Conservation (phyloP, 305 asterid genomes). For the Solanum hybrid region DNA sequence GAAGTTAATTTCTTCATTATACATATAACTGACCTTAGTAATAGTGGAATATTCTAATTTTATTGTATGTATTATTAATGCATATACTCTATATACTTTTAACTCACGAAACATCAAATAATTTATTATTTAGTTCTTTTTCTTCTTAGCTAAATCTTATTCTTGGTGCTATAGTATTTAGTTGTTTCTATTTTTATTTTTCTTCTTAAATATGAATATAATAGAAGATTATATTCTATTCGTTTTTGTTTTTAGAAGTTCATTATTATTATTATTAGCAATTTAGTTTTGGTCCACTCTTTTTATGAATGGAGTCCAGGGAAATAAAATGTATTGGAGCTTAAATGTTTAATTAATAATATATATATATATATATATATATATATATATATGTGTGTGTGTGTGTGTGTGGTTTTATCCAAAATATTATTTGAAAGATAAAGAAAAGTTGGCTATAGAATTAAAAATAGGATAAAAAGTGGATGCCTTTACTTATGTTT, state of each 20-base stretch:
- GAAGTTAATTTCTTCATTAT: background rate
- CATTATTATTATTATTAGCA: background rate
- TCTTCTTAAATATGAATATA: background rate
- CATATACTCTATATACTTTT: background rate
- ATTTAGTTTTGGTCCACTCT: background rate
- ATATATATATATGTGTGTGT: too few relatives aligned
- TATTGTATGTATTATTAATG: background rate
- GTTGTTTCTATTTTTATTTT: background rate
- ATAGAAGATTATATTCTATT: background rate
- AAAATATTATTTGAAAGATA: background rate
- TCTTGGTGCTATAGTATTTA: background rate
- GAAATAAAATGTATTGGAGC: background rate
- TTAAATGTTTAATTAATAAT: too few relatives aligned
- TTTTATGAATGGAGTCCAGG: background rate
- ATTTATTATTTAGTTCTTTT: background rate
- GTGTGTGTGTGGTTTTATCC: background rate
- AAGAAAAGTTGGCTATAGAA: background rate
- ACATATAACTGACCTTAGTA: background rate
- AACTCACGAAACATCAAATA: background rate
- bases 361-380: too few relatives aligned
- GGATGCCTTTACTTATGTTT: slow-evolving; percentile 3
- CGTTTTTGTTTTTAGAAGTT: background rate
- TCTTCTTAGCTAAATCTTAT: background rate
- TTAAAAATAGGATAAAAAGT: background rate
- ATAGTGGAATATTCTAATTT: background rate